Conservation (phyloP, 805 yeast genomes). For the Komagataella phaffii region DNA sequence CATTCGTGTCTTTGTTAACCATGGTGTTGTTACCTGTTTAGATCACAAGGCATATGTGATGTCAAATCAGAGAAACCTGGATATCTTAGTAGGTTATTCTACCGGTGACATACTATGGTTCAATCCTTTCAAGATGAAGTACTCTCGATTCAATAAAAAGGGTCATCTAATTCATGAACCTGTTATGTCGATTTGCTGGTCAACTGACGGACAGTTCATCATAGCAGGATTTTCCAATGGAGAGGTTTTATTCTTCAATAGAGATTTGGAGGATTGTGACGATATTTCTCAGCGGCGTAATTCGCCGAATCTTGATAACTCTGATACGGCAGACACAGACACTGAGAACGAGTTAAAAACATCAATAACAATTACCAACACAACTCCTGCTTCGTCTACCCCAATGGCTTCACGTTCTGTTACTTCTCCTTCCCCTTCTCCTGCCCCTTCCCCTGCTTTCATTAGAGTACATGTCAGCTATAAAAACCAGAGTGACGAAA, state of each 20-base stretch:
- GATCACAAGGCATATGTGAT: conserved; percentile 15
- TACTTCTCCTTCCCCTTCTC: background rate
- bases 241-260: conserved; percentile 35
- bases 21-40: conserved; percentile 25
- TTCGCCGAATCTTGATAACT: background rate
- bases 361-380: background rate
- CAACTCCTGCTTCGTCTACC: background rate
- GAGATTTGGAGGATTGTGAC: conserved; percentile 34
- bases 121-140: conserved; percentile 35
- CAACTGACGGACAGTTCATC: conserved; percentile 29
- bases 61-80: conserved; percentile 22
- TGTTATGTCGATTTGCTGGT: conserved; percentile 34
- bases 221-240: conserved; percentile 56
- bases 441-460: background rate
- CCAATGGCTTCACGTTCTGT: background rate
- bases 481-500: background rate
- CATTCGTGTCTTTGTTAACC: conserved; percentile 25
- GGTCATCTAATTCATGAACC: conserved; percentile 28
- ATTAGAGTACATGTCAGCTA: conserved; percentile 1
- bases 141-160: conserved; percentile 37
- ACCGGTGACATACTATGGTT: conserved; percentile 56
- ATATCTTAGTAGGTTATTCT: conserved; percentile 47
- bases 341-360: background rate
- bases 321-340: background rate
- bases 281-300: background rate